phyloP scores from a whole-genome alignment of 306 rosid species.

The Rubus idaeus region DNA sequence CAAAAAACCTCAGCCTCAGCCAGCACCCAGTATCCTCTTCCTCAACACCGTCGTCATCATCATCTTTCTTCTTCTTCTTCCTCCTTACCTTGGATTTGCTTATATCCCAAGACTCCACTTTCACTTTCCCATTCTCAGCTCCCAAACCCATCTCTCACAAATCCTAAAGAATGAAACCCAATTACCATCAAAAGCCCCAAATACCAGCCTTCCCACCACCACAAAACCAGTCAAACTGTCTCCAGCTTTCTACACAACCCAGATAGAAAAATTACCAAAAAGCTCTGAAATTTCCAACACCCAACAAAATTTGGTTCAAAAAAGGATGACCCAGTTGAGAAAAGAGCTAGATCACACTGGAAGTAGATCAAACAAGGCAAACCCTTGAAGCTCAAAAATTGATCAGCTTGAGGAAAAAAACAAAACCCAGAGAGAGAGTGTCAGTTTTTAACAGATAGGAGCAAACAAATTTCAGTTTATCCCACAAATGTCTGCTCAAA shows the following conservation, averaged over 20 bases:
- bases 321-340: constrained; percentile 28
- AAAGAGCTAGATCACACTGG: constrained; percentile 42
- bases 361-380: constrained; percentile 33
- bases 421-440: background rate
- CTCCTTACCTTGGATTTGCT: constrained; percentile 62
- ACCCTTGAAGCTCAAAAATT: constrained; percentile 30
- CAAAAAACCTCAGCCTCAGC: constrained; percentile 70
- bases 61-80: constrained; percentile 47
- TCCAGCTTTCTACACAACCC: constrained; percentile 17
- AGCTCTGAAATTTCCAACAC: constrained; percentile 34
- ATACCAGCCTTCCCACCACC: constrained; percentile 37
- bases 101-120: constrained; percentile 72
- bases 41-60: constrained; percentile 34
- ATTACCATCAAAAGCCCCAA: constrained; percentile 40
- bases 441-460: constrained; percentile 30
- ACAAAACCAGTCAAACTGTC: constrained; percentile 19
- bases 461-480: constrained; percentile 39
- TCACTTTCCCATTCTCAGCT: constrained; percentile 73
- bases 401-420: constrained; percentile 14
- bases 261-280: constrained; percentile 21
- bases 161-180: constrained; percentile 53
- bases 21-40: constrained; percentile 75
- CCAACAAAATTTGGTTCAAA: constrained; percentile 23
- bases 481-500: constrained; percentile 62
- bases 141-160: constrained; percentile 66